Base-by-base conservation (phyloP, 306 rosid genomes). In the Lathyrus oleraceus region DNA sequence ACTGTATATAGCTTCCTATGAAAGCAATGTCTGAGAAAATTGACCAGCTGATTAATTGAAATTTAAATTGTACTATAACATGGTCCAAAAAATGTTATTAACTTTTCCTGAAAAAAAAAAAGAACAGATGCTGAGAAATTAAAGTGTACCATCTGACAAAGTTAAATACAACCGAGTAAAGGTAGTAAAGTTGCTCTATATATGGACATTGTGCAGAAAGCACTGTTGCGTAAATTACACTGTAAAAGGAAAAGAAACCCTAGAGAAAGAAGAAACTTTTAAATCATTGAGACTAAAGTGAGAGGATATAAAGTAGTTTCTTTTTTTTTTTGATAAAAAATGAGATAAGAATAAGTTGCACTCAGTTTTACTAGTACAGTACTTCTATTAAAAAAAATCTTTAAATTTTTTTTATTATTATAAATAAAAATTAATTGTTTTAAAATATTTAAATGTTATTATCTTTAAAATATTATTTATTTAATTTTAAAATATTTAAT, bases 51-150 rank as follows among this genome's bases (percentile, higher is more conserved):
- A 56, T 56, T 23, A 27, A 21, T 45, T 43, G 57, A 52, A 68
- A 42, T 30, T 62, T 8, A 20, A 54, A 25, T 15, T 35, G 66
- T 79, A 61, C 60, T 73, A 61, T 52, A 42, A 61, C 8, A 69
- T 74, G 80, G 79, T 61, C 76, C 79, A 74, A 69, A 14, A 49
- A 73, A 15, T 11, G 9, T 10, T 44, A 15, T 61, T 79, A 59
- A 47, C 67, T 73, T 79, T 67, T 73, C 35, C 23, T 40, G 76
- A 45, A 39, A 4, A 40, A 60, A 59, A 28, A 61, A 30, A 51
- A 78, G 17, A 61, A 52, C 54, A 43, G 20, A 12, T 5, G 47
- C 39, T 36, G 39, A 73, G 48, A 67, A 68, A 67, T 39, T 54
- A 59, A 66, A 67, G 38, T 39, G 49, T 47, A 38, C 16, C 64